phyloP scores from a whole-genome alignment of 2,329 filamentous ascomycete species.

The Aspergillus felis region DNA sequence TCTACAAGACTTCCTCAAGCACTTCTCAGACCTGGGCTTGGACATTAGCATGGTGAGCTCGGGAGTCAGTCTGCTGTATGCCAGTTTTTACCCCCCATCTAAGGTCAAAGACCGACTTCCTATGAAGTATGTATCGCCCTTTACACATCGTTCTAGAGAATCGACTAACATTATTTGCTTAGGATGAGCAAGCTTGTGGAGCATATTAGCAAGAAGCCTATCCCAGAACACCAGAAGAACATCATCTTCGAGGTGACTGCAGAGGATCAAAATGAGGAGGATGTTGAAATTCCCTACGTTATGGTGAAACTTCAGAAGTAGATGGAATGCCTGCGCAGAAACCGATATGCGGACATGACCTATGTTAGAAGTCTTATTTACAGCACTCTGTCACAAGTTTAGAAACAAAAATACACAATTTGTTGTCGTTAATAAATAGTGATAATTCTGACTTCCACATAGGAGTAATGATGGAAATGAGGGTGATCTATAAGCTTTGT shows the following conservation, averaged over 20 bases:
- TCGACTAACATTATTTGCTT: conserved; percentile 24
- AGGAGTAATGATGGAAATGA: not conserved
- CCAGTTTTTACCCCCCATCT: conserved; percentile 81
- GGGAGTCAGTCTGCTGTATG: conserved; percentile 92
- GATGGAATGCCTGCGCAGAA: not conserved
- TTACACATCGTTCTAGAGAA: not conserved
- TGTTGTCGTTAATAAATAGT: conserved; percentile 3
- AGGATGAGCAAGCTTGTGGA: conserved; percentile 88
- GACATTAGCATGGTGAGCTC: conserved; percentile 90
- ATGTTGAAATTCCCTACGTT: conserved; percentile 95
- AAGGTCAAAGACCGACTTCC: conserved; percentile 77
- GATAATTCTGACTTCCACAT: not conserved
- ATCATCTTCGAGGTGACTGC: conserved; percentile 95
- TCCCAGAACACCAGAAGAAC: conserved; percentile 88
- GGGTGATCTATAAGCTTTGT: conserved; percentile 20
- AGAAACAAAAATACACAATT: conserved; percentile 6
- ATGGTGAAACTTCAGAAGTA: conserved; percentile 69
- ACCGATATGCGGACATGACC: not conserved
- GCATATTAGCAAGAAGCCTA: conserved; percentile 83
- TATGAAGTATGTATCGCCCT: conserved; percentile 56
- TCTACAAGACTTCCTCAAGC: conserved; percentile 73
- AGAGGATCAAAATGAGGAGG: conserved; percentile 82
- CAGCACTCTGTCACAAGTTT: not conserved
- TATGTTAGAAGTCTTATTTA: conserved; percentile 7
- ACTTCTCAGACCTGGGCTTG: conserved; percentile 78